Evolutionary conservation across 176 grass and related monocot species (phyloP).

Genomic region (Melocanna baccifera): DNA sequence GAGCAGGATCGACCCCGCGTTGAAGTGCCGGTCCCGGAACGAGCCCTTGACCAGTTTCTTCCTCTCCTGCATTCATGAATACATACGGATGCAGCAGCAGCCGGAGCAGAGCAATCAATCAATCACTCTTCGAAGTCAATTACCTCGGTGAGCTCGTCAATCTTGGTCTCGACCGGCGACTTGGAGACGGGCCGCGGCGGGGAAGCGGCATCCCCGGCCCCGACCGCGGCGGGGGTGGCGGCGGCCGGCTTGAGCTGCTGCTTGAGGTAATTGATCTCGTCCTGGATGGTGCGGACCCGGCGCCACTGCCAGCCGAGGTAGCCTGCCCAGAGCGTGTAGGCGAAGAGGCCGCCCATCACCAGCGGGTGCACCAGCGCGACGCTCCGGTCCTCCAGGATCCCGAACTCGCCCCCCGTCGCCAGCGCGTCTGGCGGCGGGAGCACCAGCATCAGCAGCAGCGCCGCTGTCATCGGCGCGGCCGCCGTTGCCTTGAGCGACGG

Average conservation of each 20-base stretch:
- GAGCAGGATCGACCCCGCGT: slow-evolving; percentile 82
- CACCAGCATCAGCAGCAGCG: slow-evolving; percentile 5
- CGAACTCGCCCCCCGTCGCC: slow-evolving; percentile 68
- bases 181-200: slow-evolving; percentile 9
- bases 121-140: not conserved
- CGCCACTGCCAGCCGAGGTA: slow-evolving; percentile 99
- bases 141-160: slow-evolving; percentile 70
- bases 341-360: slow-evolving; percentile 79
- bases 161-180: slow-evolving; percentile 61
- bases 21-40: slow-evolving; percentile 77
- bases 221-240: slow-evolving; percentile 38
- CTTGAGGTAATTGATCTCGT: slow-evolving; percentile 88
- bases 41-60: slow-evolving; percentile 76
- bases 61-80: slow-evolving; percentile 49
- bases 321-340: slow-evolving; percentile 85
- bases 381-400: slow-evolving; percentile 80
- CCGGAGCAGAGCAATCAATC: too few species aligned
- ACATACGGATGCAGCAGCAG: not conserved
- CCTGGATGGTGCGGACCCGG: slow-evolving; percentile 79
- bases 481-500: not conserved
- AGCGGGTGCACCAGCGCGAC: slow-evolving; percentile 76
- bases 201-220: slow-evolving; percentile 23
- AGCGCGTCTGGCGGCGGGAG: slow-evolving; percentile 40
- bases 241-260: slow-evolving; percentile 65
- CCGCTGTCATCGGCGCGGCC: not conserved